These are phyloP conservation scores for Zea mays DNA, from an alignment of 176 grass and related monocot species.

Conservation along the genomic window Zm-B73-REFERENCE-NAM-5.0 NC_050105.1:136698001-136698500, in stretches of 20 bases:
- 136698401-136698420: no score
- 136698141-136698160: slow-evolving; percentile 43
- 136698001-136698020: slow-evolving; percentile 38
- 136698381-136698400: no score
- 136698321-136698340: background rate
- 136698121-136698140: slow-evolving; percentile 53
- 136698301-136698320: no score
- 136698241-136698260: slow-evolving; percentile 39
- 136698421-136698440: no score
- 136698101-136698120: slow-evolving; percentile 44
- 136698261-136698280: slow-evolving; percentile 7
- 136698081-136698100: slow-evolving; percentile 48
- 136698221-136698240: slow-evolving; percentile 24
- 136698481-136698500: no score
- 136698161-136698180: slow-evolving; percentile 33
- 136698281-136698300: no score
- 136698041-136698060: slow-evolving; percentile 48
- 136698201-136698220: slow-evolving; percentile 42
- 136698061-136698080: slow-evolving; percentile 48
- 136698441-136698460: no score
- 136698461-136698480: no score
- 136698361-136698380: no score
- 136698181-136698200: slow-evolving; percentile 29
- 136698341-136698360: background rate
- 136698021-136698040: slow-evolving; percentile 43